Percentiles rank a stretch among this genome's conserved stretches.
These are phyloP conservation scores for Cyclotella atomus DNA, from an alignment of 108 stramenopile species.

Conservation along the genomic window DNA sequence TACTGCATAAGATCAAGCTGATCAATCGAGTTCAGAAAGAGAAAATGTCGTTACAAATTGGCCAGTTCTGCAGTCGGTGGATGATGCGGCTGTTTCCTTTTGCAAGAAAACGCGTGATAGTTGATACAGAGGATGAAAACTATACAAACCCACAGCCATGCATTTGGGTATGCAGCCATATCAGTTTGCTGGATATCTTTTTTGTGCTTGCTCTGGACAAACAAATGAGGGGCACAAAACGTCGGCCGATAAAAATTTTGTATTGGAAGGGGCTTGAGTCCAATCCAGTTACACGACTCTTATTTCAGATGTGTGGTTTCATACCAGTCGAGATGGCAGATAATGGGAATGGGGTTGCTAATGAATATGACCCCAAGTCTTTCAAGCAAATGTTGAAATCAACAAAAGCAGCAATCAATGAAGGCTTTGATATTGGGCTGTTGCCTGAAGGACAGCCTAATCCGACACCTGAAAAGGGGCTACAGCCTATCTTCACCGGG, in stretches of 20 bases:
- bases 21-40: constrained; percentile 55
- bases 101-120: constrained; percentile 52
- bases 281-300: constrained; percentile 72
- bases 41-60: constrained; percentile 57
- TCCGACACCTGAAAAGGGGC: constrained; percentile 75
- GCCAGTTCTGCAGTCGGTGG: constrained; percentile 83
- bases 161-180: constrained; percentile 91
- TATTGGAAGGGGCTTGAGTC: constrained; percentile 90
- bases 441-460: constrained; percentile 90
- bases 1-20: constrained; percentile 52
- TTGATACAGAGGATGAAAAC: constrained; percentile 41
- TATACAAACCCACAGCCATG: constrained; percentile 57
- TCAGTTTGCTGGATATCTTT: constrained; percentile 82
- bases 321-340: constrained; percentile 88
- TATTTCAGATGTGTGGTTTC: constrained; percentile 85
- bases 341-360: constrained; percentile 78
- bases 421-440: constrained; percentile 90
- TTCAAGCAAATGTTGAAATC: constrained; percentile 75
- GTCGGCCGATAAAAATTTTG: constrained; percentile 85
- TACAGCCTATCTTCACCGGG: constrained; percentile 79
- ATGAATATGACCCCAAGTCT: constrained; percentile 79
- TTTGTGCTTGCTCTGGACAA: constrained; percentile 74
- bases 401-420: constrained; percentile 76
- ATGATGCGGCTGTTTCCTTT: constrained; percentile 83
- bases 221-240: constrained; percentile 69